Conservation (phyloP, 2,329 filamentous ascomycete genomes). For the Didymella arachidicola region DNA sequence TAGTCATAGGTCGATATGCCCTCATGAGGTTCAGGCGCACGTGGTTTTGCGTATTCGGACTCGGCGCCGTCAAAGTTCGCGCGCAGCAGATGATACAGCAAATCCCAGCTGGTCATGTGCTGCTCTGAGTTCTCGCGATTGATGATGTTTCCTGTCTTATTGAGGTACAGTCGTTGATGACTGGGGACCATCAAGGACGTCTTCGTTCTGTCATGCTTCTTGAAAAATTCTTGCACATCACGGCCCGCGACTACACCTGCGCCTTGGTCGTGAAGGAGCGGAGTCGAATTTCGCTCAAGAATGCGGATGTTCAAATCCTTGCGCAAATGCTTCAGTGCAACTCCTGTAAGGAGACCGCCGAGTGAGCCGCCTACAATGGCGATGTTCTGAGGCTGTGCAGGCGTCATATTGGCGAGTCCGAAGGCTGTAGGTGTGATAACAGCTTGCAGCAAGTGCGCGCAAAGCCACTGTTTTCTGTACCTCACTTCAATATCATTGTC, state of each 20-base stretch:
- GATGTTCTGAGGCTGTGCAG: slow-evolving; percentile 30
- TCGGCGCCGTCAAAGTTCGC: slow-evolving; percentile 37
- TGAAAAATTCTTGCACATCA: slow-evolving; percentile 36
- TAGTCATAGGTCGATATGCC: slow-evolving; percentile 30
- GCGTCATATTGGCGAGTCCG: slow-evolving; percentile 16
- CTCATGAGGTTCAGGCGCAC: slow-evolving; percentile 21
- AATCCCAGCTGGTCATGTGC: slow-evolving; percentile 43
- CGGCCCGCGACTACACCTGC: slow-evolving; percentile 36
- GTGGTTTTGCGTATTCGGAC: slow-evolving; percentile 30
- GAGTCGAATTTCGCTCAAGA: slow-evolving; percentile 37
- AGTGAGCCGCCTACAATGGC: slow-evolving; percentile 36
- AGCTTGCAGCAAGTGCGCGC: not conserved
- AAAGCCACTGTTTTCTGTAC: not conserved
- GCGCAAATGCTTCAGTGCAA: slow-evolving; percentile 34
- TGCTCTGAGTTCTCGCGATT: slow-evolving; percentile 29
- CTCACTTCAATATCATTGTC: not conserved
- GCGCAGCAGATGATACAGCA: slow-evolving; percentile 37
- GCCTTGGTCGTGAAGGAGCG: slow-evolving; percentile 39
- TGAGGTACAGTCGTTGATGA: slow-evolving; percentile 32
- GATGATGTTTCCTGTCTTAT: slow-evolving; percentile 30
- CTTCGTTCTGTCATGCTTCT: slow-evolving; percentile 29
- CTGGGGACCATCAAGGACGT: slow-evolving; percentile 30
- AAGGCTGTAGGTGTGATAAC: not conserved
- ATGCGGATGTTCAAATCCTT: slow-evolving; percentile 35
- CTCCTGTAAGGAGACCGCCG: slow-evolving; percentile 32